phyloP scores from a whole-genome alignment of 2,329 filamentous ascomycete genomes.

The Fusarium sp. region DNA sequence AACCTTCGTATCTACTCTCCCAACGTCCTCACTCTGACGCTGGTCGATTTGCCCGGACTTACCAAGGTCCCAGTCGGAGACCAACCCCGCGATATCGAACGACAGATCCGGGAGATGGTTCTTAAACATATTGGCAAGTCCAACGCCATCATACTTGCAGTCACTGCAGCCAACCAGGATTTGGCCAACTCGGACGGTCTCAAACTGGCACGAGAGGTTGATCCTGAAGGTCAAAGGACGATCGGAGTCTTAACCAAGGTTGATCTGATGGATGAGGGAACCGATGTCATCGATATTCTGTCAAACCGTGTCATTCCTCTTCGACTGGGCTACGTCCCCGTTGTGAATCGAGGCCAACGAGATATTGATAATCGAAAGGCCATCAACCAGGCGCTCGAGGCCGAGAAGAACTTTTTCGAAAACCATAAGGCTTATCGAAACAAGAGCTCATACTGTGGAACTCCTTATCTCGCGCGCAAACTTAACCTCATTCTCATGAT shows the following conservation, averaged over 20 bases:
- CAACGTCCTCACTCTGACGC: conserved; percentile 94
- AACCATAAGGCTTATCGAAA: conserved; percentile 98
- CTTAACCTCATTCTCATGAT: conserved; percentile 99
- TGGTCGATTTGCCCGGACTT: conserved; percentile 95
- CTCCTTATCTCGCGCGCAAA: conserved; percentile 94
- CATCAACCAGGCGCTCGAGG: conserved; percentile 88
- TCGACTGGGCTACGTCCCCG: conserved; percentile 92
- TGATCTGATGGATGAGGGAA: conserved; percentile 98
- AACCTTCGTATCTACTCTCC: conserved; percentile 98
- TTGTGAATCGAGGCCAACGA: conserved; percentile 96
- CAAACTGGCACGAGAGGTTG: conserved; percentile 95
- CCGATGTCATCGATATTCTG: conserved; percentile 97
- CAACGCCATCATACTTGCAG: conserved; percentile 96
- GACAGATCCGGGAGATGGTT: conserved; percentile 97
- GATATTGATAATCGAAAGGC: conserved; percentile 99
- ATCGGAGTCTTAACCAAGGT: conserved; percentile 99
- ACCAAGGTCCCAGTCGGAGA: conserved; percentile 98
- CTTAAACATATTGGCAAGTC: conserved; percentile 98
- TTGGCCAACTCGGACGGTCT: conserved; percentile 98
- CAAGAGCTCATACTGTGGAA: conserved; percentile 98
- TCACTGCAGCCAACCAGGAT: conserved; percentile 97
- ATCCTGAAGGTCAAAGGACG: conserved; percentile 95
- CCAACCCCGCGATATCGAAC: conserved; percentile 95
- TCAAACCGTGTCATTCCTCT: conserved; percentile 97
- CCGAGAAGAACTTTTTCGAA: conserved; percentile 97